Evolutionary conservation across 2,329 filamentous ascomycete genomes (phyloP).

Genomic region (Fusarium liriodendri): DNA sequence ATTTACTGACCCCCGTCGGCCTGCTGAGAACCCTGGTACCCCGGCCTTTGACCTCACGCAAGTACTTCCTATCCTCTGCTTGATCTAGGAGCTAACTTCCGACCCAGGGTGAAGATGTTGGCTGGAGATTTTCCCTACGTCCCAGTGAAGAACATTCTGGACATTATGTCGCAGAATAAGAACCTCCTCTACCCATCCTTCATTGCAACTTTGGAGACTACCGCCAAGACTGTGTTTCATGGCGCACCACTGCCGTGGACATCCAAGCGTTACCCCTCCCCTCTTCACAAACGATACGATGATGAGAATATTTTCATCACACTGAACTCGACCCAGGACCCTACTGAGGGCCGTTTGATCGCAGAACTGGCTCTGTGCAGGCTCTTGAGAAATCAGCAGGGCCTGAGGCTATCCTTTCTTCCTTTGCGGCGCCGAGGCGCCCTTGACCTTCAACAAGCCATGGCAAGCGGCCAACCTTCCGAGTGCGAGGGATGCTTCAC

Average conservation of each 20-base stretch:
- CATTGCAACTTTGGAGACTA: neutral
- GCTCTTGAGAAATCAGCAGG: neutral
- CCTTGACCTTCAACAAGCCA: constrained; percentile 55
- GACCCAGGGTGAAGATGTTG: constrained; percentile 30
- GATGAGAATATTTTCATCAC: constrained; percentile 1
- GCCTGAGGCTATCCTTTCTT: constrained; percentile 23
- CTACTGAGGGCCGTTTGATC: constrained; percentile 18
- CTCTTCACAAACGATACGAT: constrained; percentile 1
- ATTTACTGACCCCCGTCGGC: constrained; percentile 13
- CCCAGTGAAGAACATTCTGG: constrained; percentile 15
- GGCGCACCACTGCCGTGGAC: neutral
- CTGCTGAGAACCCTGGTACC: neutral
- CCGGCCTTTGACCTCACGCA: constrained; percentile 3
- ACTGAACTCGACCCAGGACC: neutral
- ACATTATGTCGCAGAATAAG: constrained; percentile 17
- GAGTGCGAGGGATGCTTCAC: constrained; percentile 82
- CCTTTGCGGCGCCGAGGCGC: constrained; percentile 43
- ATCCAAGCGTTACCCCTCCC: constrained; percentile 24
- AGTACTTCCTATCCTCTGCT: neutral
- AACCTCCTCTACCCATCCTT: constrained; percentile 33
- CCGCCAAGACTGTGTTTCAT: neutral
- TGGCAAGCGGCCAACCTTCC: constrained; percentile 61
- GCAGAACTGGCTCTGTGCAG: constrained; percentile 38
- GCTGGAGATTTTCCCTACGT: constrained; percentile 39
- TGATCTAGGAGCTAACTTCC: constrained; percentile 7